phyloP scores from a whole-genome alignment of 192 early-diverging fungal species.

The Coemansia sp. region DNA sequence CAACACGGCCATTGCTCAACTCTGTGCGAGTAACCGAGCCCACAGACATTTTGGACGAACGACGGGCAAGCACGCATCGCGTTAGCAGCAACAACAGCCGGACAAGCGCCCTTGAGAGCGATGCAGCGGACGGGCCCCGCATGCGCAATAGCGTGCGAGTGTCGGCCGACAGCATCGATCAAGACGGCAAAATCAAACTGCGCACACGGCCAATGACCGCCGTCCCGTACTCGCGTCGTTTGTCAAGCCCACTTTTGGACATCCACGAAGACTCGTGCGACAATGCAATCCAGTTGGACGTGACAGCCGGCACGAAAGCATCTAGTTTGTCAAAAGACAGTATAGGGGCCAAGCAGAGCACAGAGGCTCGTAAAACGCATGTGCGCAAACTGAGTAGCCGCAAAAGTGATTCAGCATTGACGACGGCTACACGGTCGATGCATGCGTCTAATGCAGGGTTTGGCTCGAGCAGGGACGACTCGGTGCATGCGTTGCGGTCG shows the following conservation, averaged over 20 bases:
- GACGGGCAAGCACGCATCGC: neutral
- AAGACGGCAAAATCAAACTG: conserved; percentile 34
- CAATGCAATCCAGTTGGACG: neutral
- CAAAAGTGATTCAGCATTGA: conserved; percentile 52
- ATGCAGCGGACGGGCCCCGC: neutral
- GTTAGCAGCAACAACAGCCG: conserved; percentile 16
- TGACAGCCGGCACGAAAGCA: conserved; percentile 7
- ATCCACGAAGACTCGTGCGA: neutral
- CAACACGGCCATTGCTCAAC: neutral
- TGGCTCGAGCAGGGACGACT: conserved; percentile 19
- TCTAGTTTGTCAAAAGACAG: neutral
- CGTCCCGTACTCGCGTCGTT: conserved; percentile 18
- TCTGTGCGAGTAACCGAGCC: neutral
- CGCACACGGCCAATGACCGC: conserved; percentile 50
- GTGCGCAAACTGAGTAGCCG: conserved; percentile 46
- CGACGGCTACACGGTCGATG: conserved; percentile 44
- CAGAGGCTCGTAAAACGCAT: conserved; percentile 15
- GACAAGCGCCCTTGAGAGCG: neutral
- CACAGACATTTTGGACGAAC: neutral
- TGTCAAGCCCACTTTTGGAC: conserved; percentile 22
- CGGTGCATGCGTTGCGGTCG: conserved; percentile 34
- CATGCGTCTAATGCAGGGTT: conserved; percentile 16
- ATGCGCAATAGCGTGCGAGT: neutral
- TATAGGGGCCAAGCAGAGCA: neutral
- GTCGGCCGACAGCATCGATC: neutral